These are phyloP conservation scores for Entonaema liquescens DNA, from an alignment of 495 filamentous ascomycete genomes.

Conservation along the genomic window DNA sequence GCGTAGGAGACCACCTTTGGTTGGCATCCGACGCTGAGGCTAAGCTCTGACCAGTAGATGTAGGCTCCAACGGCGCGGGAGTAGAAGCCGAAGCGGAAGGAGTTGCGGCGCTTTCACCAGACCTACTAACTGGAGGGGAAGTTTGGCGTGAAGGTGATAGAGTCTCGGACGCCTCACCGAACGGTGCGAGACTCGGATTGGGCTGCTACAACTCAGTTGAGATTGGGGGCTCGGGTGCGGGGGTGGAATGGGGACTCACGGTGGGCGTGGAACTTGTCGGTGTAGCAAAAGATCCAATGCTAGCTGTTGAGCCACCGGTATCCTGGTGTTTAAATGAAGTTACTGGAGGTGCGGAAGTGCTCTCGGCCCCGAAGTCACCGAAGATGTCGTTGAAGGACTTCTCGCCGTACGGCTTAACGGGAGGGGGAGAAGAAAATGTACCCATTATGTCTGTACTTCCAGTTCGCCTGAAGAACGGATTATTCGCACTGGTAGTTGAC, in stretches of 20 bases:
- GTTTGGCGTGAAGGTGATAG: slow-evolving; percentile 80
- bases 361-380: slow-evolving; percentile 65
- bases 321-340: slow-evolving; percentile 74
- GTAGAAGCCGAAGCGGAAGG: slow-evolving; percentile 45
- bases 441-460: slow-evolving; percentile 72
- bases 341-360: slow-evolving; percentile 63
- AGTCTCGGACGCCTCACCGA: slow-evolving; percentile 71
- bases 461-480: slow-evolving; percentile 87
- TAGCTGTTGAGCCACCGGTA: slow-evolving; percentile 60
- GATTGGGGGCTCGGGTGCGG: slow-evolving; percentile 62
- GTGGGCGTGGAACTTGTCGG: slow-evolving; percentile 66
- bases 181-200: slow-evolving; percentile 74
- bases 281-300: slow-evolving; percentile 61
- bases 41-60: slow-evolving; percentile 48
- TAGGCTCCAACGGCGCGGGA: slow-evolving; percentile 46
- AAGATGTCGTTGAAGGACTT: slow-evolving; percentile 90
- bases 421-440: slow-evolving; percentile 53
- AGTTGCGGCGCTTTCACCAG: slow-evolving; percentile 57
- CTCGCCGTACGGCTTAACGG: slow-evolving; percentile 61
- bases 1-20: slow-evolving; percentile 38
- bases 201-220: slow-evolving; percentile 75
- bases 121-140: slow-evolving; percentile 79
- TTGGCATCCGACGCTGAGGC: slow-evolving; percentile 48
- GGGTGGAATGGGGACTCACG: slow-evolving; percentile 56
- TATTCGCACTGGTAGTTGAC: slow-evolving; percentile 80